These are phyloP conservation scores for Pseudocercospora fijiensis DNA, from an alignment of 2,329 filamentous ascomycete species.

Conservation along the genomic window DNA sequence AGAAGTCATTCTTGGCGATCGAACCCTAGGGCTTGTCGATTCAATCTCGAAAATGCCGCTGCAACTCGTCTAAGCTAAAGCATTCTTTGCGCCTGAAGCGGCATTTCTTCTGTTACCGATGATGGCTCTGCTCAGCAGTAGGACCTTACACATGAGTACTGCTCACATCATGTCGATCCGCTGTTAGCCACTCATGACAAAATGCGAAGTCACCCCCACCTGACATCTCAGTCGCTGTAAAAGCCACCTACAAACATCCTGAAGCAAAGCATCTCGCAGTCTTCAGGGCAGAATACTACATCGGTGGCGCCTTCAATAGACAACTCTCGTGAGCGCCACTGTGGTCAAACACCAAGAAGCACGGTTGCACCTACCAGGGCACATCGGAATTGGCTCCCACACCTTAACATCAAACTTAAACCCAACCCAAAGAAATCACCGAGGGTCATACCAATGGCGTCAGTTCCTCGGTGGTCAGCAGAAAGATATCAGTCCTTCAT, in stretches of 20 bases:
- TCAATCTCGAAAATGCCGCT: too few species aligned
- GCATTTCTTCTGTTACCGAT: too few species aligned
- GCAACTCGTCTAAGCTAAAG: too few species aligned
- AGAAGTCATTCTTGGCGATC: too few species aligned
- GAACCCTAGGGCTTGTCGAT: too few species aligned
- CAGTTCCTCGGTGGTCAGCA: conserved; percentile 4
- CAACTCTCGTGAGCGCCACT: conserved; percentile 2
- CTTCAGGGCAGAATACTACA: neutral
- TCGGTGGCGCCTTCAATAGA: neutral
- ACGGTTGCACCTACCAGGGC: conserved; percentile 5
- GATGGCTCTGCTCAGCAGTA: too few species aligned
- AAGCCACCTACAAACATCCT: neutral
- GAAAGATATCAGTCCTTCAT: neutral
- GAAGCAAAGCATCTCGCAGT: too few species aligned
- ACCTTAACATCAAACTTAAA: conserved; percentile 1
- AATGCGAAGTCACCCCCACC: neutral
- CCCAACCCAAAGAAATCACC: conserved; percentile 6
- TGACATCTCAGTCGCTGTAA: neutral
- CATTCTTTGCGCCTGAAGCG: too few species aligned
- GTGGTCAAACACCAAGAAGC: conserved; percentile 5
- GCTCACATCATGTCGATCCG: too few species aligned
- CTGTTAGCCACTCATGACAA: too few species aligned
- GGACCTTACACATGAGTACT: too few species aligned
- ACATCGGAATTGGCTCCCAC: conserved; percentile 6
- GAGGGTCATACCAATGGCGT: conserved; percentile 6